Percentiles rank a stretch among this genome's conserved stretches.
Conservation (phyloP, 75 land plant species). For the Larix kaempferi region DNA sequence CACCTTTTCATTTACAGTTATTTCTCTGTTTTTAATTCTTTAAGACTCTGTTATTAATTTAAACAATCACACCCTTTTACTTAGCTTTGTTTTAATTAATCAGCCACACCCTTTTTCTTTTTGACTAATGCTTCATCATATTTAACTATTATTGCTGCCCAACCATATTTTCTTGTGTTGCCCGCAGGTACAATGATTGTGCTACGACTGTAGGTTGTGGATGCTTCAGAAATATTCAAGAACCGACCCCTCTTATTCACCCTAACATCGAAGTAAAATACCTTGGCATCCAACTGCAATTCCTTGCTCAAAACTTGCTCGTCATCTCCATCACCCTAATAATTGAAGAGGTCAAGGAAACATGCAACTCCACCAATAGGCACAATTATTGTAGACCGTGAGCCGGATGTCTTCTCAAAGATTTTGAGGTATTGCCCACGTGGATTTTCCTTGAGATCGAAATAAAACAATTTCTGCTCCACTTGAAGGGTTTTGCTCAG, state of each 20-base stretch:
- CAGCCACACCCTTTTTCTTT: no score
- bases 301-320: constrained; percentile 74
- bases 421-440: constrained; percentile 86
- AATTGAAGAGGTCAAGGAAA: constrained; percentile 69
- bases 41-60: no score
- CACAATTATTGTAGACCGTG: constrained; percentile 86
- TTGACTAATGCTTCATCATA: no score
- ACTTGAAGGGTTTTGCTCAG: constrained; percentile 81
- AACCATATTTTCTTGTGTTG: constrained; percentile 68
- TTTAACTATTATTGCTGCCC: no score
- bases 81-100: no score
- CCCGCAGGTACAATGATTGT: constrained; percentile 97
- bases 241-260: constrained; percentile 93
- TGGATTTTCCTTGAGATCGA: constrained; percentile 94
- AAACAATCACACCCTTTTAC: no score
- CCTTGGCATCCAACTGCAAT: constrained; percentile 85
- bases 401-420: constrained; percentile 87
- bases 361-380: constrained; percentile 69
- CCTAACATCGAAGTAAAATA: constrained; percentile 89
- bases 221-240: constrained; percentile 92
- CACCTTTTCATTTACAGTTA: no score
- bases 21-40: no score
- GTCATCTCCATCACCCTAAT: constrained; percentile 66
- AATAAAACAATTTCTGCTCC: constrained; percentile 94
- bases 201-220: constrained; percentile 80